Conservation (phyloP, 768 basidiomycete genomes). For the Tylopilus sp. region DNA sequence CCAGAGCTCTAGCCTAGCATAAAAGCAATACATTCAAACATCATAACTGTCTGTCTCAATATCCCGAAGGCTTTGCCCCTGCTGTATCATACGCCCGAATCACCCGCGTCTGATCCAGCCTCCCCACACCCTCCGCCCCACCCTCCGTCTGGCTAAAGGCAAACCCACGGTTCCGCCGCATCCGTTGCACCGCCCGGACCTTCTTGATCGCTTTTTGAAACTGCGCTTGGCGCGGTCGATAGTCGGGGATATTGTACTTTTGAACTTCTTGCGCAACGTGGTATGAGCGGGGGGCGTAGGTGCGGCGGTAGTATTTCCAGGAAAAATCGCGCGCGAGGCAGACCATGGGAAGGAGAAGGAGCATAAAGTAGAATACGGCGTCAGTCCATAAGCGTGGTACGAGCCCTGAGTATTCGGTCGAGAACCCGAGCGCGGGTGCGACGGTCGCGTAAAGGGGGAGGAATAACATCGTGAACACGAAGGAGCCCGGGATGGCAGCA, state of each 20-base stretch:
- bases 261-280: constrained; percentile 99
- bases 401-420: constrained; percentile 84
- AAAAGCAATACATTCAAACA: too few relatives aligned
- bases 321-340: constrained; percentile 86
- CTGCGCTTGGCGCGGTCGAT: constrained; percentile 97
- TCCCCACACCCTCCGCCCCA: constrained; percentile 25
- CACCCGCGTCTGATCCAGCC: constrained; percentile 83
- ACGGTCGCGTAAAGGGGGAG: constrained; percentile 87
- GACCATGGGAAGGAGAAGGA: constrained; percentile 79
- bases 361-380: constrained; percentile 83
- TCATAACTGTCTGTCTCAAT: constrained; percentile 37
- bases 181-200: constrained; percentile 95
- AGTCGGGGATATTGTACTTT: constrained; percentile 97
- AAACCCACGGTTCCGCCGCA: constrained; percentile 95
- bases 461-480: constrained; percentile 94
- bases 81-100: constrained; percentile 89
- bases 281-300: constrained; percentile 89
- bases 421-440: constrained; percentile 85
- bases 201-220: constrained; percentile 99
- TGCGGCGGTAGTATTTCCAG: constrained; percentile 97
- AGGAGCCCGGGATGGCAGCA: constrained; percentile 96
- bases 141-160: constrained; percentile 98
- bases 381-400: constrained; percentile 90
- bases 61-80: constrained; percentile 71
- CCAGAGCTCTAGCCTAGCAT: neutral